A percentile compares a stretch with the other conserved stretches of the same genome.
phyloP scores from a whole-genome alignment of 352 stramenopile genomes.

The Globisporangium rhizosaccharum region DNA sequence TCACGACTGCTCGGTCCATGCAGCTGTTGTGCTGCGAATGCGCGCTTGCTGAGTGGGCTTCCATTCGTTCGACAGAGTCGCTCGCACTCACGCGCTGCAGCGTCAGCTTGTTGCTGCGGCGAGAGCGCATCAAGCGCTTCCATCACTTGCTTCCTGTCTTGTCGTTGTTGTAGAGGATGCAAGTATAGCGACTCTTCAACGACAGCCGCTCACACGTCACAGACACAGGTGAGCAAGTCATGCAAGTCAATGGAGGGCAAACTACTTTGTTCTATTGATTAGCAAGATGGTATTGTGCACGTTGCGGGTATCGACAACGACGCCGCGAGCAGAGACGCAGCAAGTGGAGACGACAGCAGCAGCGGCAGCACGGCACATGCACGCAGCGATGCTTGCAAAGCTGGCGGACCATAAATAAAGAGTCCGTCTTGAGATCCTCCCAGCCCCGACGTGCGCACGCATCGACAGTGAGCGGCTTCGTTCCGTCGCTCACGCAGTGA shows the following conservation, averaged over 20 bases:
- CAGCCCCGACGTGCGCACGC: neutral
- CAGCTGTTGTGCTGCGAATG: constrained; percentile 19
- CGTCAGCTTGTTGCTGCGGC: constrained; percentile 20
- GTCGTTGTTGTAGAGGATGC: neutral
- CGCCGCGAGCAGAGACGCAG: neutral
- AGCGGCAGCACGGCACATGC: neutral
- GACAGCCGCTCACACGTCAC: neutral
- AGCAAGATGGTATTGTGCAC: neutral
- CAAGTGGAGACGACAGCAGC: neutral
- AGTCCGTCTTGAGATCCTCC: constrained; percentile 9
- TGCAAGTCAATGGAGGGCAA: neutral
- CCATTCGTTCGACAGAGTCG: constrained; percentile 36
- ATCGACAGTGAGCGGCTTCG: neutral
- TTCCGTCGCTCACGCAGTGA: neutral
- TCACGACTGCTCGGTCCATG: neutral
- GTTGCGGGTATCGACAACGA: neutral
- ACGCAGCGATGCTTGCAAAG: neutral
- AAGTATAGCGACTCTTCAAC: neutral
- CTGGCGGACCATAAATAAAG: constrained; percentile 14
- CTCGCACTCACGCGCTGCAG: constrained; percentile 24
- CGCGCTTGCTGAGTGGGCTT: constrained; percentile 29
- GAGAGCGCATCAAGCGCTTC: constrained; percentile 21
- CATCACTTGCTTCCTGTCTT: constrained; percentile 10
- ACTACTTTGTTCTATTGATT: constrained; percentile 11
- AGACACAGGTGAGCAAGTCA: neutral